Percentiles rank a stretch among this genome's conserved stretches.
phyloP scores from a whole-genome alignment of 225 moss, liverwort and hornwort species.

The Takakia lepidozioides region DNA sequence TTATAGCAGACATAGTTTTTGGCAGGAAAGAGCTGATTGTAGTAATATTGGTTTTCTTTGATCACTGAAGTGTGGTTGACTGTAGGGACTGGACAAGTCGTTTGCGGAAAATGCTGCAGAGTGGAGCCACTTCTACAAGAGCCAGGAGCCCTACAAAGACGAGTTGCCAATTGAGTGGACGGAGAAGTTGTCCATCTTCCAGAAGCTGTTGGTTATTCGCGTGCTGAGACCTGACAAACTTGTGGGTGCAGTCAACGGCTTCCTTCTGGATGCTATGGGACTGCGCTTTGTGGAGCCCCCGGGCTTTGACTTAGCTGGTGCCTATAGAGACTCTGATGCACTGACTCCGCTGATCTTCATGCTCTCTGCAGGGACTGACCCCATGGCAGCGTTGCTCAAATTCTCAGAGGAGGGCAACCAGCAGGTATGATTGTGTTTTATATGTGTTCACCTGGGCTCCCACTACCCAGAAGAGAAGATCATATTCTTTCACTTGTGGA shows the following conservation, averaged over 20 bases:
- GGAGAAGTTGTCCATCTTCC: constrained; percentile 25
- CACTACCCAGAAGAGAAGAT: too few relatives aligned
- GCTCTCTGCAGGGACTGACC: constrained; percentile 69
- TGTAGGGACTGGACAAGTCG: constrained; percentile 42
- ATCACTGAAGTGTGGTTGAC: neutral
- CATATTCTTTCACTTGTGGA: too few relatives aligned
- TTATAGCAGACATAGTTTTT: too few relatives aligned
- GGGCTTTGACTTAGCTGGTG: constrained; percentile 51
- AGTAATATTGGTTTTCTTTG: neutral
- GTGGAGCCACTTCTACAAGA: constrained; percentile 55
- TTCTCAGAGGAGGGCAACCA: constrained; percentile 47
- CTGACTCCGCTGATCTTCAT: constrained; percentile 62
- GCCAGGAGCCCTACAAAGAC: constrained; percentile 57
- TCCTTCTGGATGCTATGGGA: constrained; percentile 57
- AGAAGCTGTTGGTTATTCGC: constrained; percentile 45
- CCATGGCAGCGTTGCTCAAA: constrained; percentile 57
- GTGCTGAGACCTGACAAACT: constrained; percentile 63
- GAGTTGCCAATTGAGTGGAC: constrained; percentile 34
- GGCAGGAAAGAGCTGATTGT: too few relatives aligned
- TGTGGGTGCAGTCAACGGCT: constrained; percentile 45
- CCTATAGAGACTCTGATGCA: constrained; percentile 53
- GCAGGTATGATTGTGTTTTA: constrained; percentile 13
- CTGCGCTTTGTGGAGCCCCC: constrained; percentile 62
- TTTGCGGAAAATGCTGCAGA: constrained; percentile 19
- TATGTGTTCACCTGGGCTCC: neutral